Evolutionary conservation across 1,139 yeast species (phyloP).

Genomic region (Kurtzmaniella quercitrusa): DNA sequence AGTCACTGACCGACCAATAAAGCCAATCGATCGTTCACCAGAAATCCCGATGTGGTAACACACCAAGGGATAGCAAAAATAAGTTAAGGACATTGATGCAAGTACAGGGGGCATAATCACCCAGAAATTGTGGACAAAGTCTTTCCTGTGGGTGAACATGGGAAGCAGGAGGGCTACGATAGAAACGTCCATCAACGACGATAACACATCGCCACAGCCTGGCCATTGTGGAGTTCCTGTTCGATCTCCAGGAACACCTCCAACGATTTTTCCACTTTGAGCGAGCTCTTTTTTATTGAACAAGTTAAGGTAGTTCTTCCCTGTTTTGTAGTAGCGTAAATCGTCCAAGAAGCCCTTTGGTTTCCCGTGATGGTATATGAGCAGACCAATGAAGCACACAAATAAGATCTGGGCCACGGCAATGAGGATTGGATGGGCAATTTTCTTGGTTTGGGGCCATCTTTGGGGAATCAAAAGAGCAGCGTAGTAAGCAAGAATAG

Average conservation of each 20-base stretch:
- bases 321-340: conserved; percentile 60
- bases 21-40: conserved; percentile 59
- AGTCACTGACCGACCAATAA: conserved; percentile 78
- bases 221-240: conserved; percentile 53
- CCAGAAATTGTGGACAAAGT: conserved; percentile 55
- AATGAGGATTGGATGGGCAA: conserved; percentile 68
- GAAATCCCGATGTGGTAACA: conserved; percentile 64
- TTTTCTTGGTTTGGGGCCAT: conserved; percentile 44
- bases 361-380: conserved; percentile 43
- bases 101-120: conserved; percentile 57
- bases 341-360: conserved; percentile 46
- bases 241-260: conserved; percentile 13
- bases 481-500: conserved; percentile 50
- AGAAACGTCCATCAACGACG: conserved; percentile 69
- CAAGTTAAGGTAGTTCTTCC: conserved; percentile 57
- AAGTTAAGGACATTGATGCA: conserved; percentile 53
- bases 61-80: conserved; percentile 65
- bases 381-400: conserved; percentile 56
- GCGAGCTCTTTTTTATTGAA: conserved; percentile 39
- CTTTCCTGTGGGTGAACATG: conserved; percentile 69
- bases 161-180: conserved; percentile 75
- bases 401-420: conserved; percentile 61
- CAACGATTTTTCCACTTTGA: conserved; percentile 21
- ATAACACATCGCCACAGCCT: conserved; percentile 75
- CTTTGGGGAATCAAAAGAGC: conserved; percentile 48